These are phyloP conservation scores for Cyclotella atomus DNA, from an alignment of 108 stramenopile genomes.

Conservation along the genomic window DNA sequence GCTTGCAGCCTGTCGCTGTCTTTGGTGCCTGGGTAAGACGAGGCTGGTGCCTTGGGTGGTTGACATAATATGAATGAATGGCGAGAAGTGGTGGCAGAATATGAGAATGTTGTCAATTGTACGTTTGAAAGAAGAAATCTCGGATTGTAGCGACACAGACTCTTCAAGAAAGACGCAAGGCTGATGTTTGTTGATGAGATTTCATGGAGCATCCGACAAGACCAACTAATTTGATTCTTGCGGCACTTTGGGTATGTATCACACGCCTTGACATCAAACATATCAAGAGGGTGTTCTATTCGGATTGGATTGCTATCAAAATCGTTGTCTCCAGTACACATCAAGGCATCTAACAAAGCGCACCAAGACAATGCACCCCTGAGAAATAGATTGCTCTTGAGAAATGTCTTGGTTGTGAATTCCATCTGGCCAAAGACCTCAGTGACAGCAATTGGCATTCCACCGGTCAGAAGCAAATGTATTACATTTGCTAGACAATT, in stretches of 20 bases:
- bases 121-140: slow-evolving; percentile 21
- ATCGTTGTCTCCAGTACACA: slow-evolving; percentile 32
- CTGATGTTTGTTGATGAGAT: slow-evolving; percentile 7
- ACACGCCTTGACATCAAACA: slow-evolving; percentile 8
- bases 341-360: slow-evolving; percentile 34
- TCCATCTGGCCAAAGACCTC: slow-evolving; percentile 25
- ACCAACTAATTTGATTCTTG: slow-evolving; percentile 31
- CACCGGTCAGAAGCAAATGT: slow-evolving; percentile 40
- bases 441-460: slow-evolving; percentile 34
- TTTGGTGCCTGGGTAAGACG: slow-evolving; percentile 3
- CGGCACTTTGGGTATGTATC: slow-evolving; percentile 27
- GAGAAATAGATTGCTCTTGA: slow-evolving; percentile 44
- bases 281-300: slow-evolving; percentile 26
- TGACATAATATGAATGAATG: slow-evolving; percentile 29
- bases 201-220: slow-evolving; percentile 37
- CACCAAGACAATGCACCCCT: slow-evolving; percentile 49
- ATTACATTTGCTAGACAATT: slow-evolving; percentile 47
- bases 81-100: slow-evolving; percentile 1
- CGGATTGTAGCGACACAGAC: slow-evolving; percentile 22
- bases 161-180: slow-evolving; percentile 26
- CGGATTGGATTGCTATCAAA: slow-evolving; percentile 7
- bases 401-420: slow-evolving; percentile 28
- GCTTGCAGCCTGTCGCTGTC: background rate
- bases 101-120: slow-evolving; percentile 2
- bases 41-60: slow-evolving; percentile 10